phyloP scores from a whole-genome alignment of 768 basidiomycete genomes.

The Lyophyllum shimeji region DNA sequence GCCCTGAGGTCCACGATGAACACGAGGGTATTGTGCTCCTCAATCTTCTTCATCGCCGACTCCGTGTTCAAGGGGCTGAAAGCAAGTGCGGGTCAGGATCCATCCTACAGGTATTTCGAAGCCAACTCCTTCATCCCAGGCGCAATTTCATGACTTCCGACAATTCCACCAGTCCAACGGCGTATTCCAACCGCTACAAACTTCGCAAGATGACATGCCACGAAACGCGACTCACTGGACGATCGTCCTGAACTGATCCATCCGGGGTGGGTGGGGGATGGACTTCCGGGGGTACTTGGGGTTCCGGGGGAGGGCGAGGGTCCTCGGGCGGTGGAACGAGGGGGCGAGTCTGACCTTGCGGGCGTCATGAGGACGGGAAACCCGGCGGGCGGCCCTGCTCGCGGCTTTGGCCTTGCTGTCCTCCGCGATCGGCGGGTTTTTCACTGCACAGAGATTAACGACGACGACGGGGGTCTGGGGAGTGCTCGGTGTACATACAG shows the following conservation, averaged over 20 bases:
- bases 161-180: background rate
- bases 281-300: slow-evolving; percentile 97
- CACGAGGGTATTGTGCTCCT: slow-evolving; percentile 99
- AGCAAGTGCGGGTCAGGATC: background rate
- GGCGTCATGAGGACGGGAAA: slow-evolving; percentile 68
- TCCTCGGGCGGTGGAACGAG: slow-evolving; percentile 96
- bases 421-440: slow-evolving; percentile 32
- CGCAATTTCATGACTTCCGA: background rate
- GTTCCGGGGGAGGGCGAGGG: slow-evolving; percentile 76
- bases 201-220: background rate
- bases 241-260: slow-evolving; percentile 97
- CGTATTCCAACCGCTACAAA: background rate
- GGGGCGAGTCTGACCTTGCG: slow-evolving; percentile 86
- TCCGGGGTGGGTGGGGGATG: slow-evolving; percentile 86
- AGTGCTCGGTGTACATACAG: no score
- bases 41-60: slow-evolving; percentile 99
- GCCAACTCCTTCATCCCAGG: background rate
- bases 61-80: slow-evolving; percentile 88
- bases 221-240: slow-evolving; percentile 65
- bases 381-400: slow-evolving; percentile 95
- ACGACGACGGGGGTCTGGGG: no score
- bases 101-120: background rate
- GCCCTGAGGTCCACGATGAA: slow-evolving; percentile 94
- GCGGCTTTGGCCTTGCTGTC: slow-evolving; percentile 85
- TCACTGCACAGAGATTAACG: slow-evolving; percentile 17